Evolutionary conservation across 129 eudicot species (phyloP).

Genomic region (Kitagawia praeruptora): DNA sequence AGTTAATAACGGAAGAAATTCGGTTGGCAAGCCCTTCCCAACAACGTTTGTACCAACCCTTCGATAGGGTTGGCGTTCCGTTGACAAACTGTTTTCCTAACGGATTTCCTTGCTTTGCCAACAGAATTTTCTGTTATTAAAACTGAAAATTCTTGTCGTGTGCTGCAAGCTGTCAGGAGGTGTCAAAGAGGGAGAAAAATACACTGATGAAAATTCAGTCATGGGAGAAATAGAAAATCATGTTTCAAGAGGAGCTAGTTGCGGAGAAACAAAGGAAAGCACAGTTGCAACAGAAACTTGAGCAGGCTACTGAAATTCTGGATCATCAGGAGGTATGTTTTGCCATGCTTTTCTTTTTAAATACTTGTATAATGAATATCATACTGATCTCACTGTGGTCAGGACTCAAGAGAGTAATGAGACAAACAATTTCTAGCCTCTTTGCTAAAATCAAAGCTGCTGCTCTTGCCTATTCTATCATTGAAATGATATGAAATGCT

Average conservation of each 20-base stretch:
- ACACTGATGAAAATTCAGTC: conserved; percentile 72
- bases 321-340: conserved; percentile 67
- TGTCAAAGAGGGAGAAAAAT: conserved; percentile 71
- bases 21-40: no score
- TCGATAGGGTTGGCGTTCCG: no score
- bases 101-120: no score
- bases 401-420: neutral
- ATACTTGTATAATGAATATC: neutral
- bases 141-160: no score
- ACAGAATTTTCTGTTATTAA: no score
- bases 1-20: no score
- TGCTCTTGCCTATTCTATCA: neutral
- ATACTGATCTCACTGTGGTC: neutral
- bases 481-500: neutral
- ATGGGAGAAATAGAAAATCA: conserved; percentile 74
- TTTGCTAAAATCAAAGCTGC: neutral
- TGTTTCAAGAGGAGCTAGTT: conserved; percentile 71
- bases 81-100: no score
- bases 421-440: neutral
- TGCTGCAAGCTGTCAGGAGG: conserved; percentile 90
- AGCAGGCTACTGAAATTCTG: conserved; percentile 42
- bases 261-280: conserved; percentile 50
- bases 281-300: conserved; percentile 46
- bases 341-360: conserved; percentile 7
- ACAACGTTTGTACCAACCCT: no score